phyloP scores from a whole-genome alignment of 2,329 filamentous ascomycete species.

The Paraphoma sp. region DNA sequence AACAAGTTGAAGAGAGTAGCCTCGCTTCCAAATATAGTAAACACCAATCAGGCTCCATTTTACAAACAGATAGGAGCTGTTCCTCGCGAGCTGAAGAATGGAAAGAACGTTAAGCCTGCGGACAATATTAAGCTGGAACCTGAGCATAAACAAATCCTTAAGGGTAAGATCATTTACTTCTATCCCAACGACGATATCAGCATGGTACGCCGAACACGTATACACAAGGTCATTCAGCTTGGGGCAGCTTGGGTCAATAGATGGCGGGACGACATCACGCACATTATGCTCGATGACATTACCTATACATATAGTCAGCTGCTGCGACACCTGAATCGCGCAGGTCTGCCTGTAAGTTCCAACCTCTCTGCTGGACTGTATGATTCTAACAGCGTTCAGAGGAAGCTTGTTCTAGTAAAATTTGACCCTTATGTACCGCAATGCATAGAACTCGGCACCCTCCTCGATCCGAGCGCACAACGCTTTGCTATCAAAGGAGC shows the following conservation, averaged over 20 bases:
- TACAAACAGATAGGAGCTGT: conserved; percentile 34
- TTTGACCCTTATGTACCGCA: conserved; percentile 53
- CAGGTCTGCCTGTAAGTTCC: conserved; percentile 55
- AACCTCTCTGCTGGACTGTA: not conserved
- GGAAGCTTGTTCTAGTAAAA: conserved; percentile 58
- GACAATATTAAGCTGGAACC: conserved; percentile 40
- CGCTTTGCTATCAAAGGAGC: conserved; percentile 67
- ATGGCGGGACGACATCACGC: conserved; percentile 67
- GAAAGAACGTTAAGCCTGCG: conserved; percentile 36
- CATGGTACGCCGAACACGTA: conserved; percentile 70
- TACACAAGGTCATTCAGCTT: conserved; percentile 68
- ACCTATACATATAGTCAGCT: conserved; percentile 69
- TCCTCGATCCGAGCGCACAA: conserved; percentile 61
- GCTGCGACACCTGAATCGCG: conserved; percentile 60
- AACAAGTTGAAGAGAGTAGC: conserved; percentile 27
- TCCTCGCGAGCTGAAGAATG: conserved; percentile 38
- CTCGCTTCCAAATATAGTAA: conserved; percentile 27
- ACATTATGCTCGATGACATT: conserved; percentile 78
- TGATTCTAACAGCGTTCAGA: conserved; percentile 20
- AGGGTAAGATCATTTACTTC: conserved; percentile 61
- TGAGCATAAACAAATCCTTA: conserved; percentile 42
- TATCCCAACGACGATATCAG: conserved; percentile 81
- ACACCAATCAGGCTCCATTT: conserved; percentile 26
- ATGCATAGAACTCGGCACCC: conserved; percentile 48
- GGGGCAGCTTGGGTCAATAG: conserved; percentile 74